A percentile compares a stretch with the other conserved stretches of the same genome.
Conservation (phyloP, 805 yeast species). For the Hemisphaericaspora nanyangensis region DNA sequence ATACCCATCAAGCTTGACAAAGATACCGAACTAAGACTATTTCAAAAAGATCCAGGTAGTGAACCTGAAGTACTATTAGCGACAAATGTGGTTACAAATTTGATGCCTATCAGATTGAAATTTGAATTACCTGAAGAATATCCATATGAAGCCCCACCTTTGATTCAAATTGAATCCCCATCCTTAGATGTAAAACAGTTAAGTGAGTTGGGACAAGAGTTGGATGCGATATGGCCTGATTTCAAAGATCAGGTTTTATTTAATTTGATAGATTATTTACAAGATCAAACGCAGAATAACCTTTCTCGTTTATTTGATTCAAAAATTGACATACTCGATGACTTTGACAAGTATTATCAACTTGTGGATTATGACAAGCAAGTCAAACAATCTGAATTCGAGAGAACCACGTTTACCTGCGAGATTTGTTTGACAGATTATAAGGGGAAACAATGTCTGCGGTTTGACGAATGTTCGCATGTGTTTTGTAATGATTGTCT, state of each 20-base stretch:
- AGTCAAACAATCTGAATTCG: conserved; percentile 22
- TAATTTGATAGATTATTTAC: conserved; percentile 39
- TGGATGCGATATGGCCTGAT: conserved; percentile 31
- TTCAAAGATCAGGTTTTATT: conserved; percentile 38
- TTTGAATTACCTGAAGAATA: conserved; percentile 31
- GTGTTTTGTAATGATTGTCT: conserved; percentile 47
- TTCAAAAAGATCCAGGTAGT: background rate
- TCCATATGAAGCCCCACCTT: conserved; percentile 28
- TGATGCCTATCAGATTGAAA: conserved; percentile 27
- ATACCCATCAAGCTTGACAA: conserved; percentile 22
- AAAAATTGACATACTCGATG: conserved; percentile 7
- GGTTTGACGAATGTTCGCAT: conserved; percentile 45
- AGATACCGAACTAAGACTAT: conserved; percentile 12
- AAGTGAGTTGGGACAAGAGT: background rate
- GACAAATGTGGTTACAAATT: conserved; percentile 12
- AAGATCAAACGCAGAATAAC: conserved; percentile 17
- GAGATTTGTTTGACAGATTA: conserved; percentile 52
- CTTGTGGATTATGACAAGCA: conserved; percentile 19
- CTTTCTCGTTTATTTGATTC: conserved; percentile 7
- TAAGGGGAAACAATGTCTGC: conserved; percentile 41
- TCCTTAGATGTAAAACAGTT: background rate
- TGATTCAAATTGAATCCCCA: conserved; percentile 14
- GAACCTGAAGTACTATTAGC: background rate
- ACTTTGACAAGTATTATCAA: conserved; percentile 10
- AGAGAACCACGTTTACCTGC: conserved; percentile 41